Evolutionary conservation across 139 green algal genomes (phyloP).

Genomic region (Penium margaritaceum): DNA sequence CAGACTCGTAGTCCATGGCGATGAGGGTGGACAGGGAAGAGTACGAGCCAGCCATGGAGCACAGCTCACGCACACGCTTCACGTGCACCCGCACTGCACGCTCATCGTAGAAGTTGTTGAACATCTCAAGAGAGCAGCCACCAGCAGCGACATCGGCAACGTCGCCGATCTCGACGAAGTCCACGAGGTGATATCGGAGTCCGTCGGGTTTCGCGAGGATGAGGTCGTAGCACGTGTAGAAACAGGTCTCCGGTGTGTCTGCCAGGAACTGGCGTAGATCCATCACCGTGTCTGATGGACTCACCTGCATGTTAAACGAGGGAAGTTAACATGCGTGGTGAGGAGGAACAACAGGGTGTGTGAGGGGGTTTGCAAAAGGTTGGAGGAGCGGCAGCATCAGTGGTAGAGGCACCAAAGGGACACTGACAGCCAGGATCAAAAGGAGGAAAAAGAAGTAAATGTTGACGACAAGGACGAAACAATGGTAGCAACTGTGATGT

Average conservation of each 20-base stretch:
- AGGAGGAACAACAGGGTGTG: no score
- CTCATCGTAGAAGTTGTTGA: conserved; percentile 35
- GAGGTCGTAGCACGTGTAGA: conserved; percentile 46
- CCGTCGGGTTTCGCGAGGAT: conserved; percentile 29
- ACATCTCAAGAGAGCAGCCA: conserved; percentile 38
- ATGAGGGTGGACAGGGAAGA: conserved; percentile 26
- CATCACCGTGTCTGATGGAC: conserved; percentile 41
- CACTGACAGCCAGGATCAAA: no score
- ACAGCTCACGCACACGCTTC: conserved; percentile 21
- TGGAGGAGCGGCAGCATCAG: no score
- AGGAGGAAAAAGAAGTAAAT: no score
- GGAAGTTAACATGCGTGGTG: no score
- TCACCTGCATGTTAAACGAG: no score
- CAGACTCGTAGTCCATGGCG: conserved; percentile 19
- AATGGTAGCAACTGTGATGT: neutral
- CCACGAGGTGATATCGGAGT: conserved; percentile 33
- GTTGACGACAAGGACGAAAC: no score
- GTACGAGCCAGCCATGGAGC: conserved; percentile 18
- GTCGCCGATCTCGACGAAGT: conserved; percentile 42
- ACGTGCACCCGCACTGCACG: conserved; percentile 36
- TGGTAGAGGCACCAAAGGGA: no score
- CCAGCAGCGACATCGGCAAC: conserved; percentile 35
- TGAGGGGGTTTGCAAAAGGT: no score
- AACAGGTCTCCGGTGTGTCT: conserved; percentile 43
- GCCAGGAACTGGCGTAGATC: conserved; percentile 43